Conservation (phyloP, 768 basidiomycete species). For the Tulasnella sp. region DNA sequence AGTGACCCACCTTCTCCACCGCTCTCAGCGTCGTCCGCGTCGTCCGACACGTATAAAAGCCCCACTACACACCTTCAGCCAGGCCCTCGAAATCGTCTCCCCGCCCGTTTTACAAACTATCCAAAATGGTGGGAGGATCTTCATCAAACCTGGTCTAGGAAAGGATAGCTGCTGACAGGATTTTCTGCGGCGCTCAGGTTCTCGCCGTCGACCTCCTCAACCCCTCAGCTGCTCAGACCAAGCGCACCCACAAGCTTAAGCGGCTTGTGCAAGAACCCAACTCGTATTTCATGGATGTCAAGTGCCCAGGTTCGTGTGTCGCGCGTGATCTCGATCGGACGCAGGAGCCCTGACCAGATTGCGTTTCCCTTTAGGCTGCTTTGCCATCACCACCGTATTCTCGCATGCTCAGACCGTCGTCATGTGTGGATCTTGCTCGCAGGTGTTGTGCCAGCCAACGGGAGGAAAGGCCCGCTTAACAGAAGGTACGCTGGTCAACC, state of each 20-base stretch:
- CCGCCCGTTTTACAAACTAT: not conserved
- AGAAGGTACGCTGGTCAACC: constrained; percentile 64
- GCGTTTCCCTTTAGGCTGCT: constrained; percentile 63
- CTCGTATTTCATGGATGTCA: constrained; percentile 99
- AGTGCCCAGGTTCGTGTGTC: constrained; percentile 77
- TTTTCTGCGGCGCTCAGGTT: constrained; percentile 53
- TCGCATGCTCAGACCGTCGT: constrained; percentile 99
- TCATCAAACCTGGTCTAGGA: not conserved
- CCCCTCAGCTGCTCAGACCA: constrained; percentile 82
- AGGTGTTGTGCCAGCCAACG: constrained; percentile 94
- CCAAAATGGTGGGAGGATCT: not conserved
- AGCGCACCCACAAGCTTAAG: constrained; percentile 96
- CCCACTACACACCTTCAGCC: not conserved
- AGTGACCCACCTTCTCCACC: not conserved
- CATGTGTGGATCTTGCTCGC: constrained; percentile 86
- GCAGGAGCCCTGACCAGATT: constrained; percentile 8
- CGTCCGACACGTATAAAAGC: constrained; percentile 1
- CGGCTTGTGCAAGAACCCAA: constrained; percentile 97
- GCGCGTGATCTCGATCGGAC: constrained; percentile 23
- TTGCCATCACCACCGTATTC: constrained; percentile 95
- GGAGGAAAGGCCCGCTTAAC: constrained; percentile 98
- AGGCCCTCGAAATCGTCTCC: not conserved
- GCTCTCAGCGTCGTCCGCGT: constrained; percentile 4
- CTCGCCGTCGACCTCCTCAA: constrained; percentile 96
- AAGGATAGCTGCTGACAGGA: not conserved